phyloP scores from a whole-genome alignment of 1,139 yeast species.

The Debaryomycetaceae sp. region DNA sequence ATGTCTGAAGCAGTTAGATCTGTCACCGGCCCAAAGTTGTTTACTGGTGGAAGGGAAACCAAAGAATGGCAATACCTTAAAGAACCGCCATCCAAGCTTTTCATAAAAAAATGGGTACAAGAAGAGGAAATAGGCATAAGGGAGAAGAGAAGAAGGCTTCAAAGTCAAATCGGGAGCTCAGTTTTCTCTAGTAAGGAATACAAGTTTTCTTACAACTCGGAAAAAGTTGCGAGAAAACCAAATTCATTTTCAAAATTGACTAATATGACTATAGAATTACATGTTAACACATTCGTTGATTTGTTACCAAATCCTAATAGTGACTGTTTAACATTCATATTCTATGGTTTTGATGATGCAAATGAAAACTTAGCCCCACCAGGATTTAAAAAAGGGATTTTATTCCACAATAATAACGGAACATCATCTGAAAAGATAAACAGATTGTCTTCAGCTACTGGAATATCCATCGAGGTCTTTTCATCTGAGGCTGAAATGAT shows the following conservation, averaged over 20 bases:
- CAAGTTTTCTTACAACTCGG: conserved; percentile 31
- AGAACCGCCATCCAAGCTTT: conserved; percentile 28
- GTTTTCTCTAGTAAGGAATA: conserved; percentile 37
- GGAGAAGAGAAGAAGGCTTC: conserved; percentile 17
- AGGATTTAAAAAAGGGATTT: conserved; percentile 15
- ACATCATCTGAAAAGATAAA: neutral
- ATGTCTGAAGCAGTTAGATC: conserved; percentile 11
- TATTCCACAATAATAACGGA: conserved; percentile 4
- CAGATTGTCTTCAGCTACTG: neutral
- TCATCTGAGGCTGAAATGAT: conserved; percentile 57
- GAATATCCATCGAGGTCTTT: conserved; percentile 26
- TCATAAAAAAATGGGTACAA: conserved; percentile 19
- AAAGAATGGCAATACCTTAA: conserved; percentile 26
- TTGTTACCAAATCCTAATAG: conserved; percentile 62
- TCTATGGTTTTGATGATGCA: conserved; percentile 59
- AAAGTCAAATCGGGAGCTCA: conserved; percentile 51
- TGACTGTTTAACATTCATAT: conserved; percentile 58
- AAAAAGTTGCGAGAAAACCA: conserved; percentile 37
- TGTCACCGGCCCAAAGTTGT: no score
- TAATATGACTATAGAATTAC: conserved; percentile 63
- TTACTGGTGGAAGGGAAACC: conserved; percentile 1
- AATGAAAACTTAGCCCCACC: conserved; percentile 24
- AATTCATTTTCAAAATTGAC: conserved; percentile 49
- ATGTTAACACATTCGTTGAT: conserved; percentile 50
- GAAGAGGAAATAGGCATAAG: conserved; percentile 12